Base-by-base conservation (phyloP, 257 asterid species). In the Nicotiana tomentosiformis region DNA sequence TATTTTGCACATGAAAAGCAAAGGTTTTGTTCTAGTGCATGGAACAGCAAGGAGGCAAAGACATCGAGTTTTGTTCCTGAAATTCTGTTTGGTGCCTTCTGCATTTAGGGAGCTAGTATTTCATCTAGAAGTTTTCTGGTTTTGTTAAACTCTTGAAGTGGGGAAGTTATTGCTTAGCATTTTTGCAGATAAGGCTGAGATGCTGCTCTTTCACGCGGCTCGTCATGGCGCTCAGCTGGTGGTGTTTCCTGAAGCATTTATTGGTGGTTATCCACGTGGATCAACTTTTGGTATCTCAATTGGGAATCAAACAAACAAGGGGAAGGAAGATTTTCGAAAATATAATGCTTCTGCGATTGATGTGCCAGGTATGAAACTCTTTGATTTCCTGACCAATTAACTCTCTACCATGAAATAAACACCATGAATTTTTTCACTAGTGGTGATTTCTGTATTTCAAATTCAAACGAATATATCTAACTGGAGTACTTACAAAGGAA, bases 171-270 rank as follows among this genome's bases (percentile, higher is more conserved):
- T 60, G 30, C 33, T 20, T 61, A 5, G 3, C 33, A 23, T 61
- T 61, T 61, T 23, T 61, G 23, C 67, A 61, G 33, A 9, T 0
- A 61, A 95, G 89, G 97, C 97, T 72, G 99, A 95, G 82, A 91
- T 92, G 90, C 90, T 93, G 66, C 87, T 95, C 57, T 94, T 95
- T 82, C 96, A 93, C 87, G 97, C 99, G 84, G 97, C 98, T 62
- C 85, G 92, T 4, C 89, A 81, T 95, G 97, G 97, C 58, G 85
- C 98, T 43, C 97, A 95, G 87, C 88, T 93, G 84, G 96, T 93
- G 76, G 97, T 93, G 81, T 95, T 95, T 88, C 99, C 99, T n/a
- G 98, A 95, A 91, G 99, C 98, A 62, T 95, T 95, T 82, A 89
- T 95, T 5, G 97, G 99, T 80, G 99, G 99, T 74, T 95, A 95